phyloP scores from a whole-genome alignment of 768 basidiomycete genomes.

The Auricularia heimuer region DNA sequence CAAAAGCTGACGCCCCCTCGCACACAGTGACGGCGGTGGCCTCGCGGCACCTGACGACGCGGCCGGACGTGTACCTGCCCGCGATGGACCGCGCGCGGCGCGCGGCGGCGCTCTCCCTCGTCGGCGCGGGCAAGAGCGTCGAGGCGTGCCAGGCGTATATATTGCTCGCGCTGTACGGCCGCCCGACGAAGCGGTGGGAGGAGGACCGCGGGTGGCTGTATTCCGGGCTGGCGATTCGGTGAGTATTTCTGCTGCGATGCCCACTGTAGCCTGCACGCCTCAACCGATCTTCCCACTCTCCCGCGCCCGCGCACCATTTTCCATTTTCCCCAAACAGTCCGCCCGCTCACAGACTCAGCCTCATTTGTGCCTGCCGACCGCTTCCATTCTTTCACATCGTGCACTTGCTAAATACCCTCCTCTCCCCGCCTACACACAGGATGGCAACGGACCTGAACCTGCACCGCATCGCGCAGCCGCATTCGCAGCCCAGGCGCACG shows the following conservation, averaged over 20 bases:
- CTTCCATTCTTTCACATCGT: too few species aligned
- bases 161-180: conserved; percentile 6
- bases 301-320: too few species aligned
- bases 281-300: too few species aligned
- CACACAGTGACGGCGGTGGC: conserved; percentile 7
- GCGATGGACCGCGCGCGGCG: conserved; percentile 6
- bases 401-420: too few species aligned
- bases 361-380: too few species aligned
- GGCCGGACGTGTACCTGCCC: conserved; percentile 1
- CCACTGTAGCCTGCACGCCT: too few species aligned
- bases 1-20: too few species aligned
- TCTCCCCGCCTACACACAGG: too few species aligned
- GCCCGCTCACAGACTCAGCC: too few species aligned
- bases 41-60: conserved; percentile 5
- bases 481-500: neutral
- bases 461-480: conserved; percentile 33
- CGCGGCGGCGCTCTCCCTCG: conserved; percentile 4
- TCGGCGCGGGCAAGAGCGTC: conserved; percentile 5
- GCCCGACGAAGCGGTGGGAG: conserved; percentile 68
- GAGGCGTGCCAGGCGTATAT: conserved; percentile 10
- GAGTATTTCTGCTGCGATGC: too few species aligned
- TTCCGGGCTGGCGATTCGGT: conserved; percentile 83
- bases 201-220: conserved; percentile 87
- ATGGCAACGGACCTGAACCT: conserved; percentile 86
- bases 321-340: too few species aligned